phyloP scores from a whole-genome alignment of 2,329 filamentous ascomycete genomes.

The Pyricularia pennisetigena region DNA sequence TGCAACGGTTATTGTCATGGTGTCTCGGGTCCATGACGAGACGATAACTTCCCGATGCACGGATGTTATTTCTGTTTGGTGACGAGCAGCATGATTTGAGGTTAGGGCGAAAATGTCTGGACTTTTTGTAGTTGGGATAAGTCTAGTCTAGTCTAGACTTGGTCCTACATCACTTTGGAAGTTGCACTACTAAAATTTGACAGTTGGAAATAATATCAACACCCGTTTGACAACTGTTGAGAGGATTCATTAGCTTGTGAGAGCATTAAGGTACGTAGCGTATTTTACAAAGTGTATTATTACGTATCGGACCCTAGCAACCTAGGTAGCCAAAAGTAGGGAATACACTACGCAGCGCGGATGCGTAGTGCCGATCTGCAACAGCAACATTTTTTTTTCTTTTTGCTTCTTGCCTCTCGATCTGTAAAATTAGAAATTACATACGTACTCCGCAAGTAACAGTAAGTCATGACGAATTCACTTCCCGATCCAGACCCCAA shows the following conservation, averaged over 20 bases:
- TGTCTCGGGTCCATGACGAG: neutral
- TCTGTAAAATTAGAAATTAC: neutral
- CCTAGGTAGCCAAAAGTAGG: neutral
- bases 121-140: too few species aligned
- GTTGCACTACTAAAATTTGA: neutral
- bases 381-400: neutral
- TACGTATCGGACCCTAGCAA: neutral
- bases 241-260: neutral
- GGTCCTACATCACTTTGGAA: neutral
- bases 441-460: neutral
- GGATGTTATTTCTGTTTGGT: neutral
- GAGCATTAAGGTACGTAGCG: neutral
- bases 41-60: neutral
- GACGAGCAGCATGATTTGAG: neutral
- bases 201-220: neutral
- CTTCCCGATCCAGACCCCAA: neutral
- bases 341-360: neutral
- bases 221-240: neutral
- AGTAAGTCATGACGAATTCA: neutral
- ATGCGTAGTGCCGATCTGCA: neutral
- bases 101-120: neutral
- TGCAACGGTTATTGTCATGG: neutral
- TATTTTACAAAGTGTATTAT: neutral
- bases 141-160: too few species aligned
- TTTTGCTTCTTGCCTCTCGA: neutral